A percentile compares a stretch with the other conserved stretches of the same genome.
These are phyloP conservation scores for Nothomitra cinnamomea DNA, from an alignment of 2,329 filamentous ascomycete species.

Conservation along the genomic window DNA sequence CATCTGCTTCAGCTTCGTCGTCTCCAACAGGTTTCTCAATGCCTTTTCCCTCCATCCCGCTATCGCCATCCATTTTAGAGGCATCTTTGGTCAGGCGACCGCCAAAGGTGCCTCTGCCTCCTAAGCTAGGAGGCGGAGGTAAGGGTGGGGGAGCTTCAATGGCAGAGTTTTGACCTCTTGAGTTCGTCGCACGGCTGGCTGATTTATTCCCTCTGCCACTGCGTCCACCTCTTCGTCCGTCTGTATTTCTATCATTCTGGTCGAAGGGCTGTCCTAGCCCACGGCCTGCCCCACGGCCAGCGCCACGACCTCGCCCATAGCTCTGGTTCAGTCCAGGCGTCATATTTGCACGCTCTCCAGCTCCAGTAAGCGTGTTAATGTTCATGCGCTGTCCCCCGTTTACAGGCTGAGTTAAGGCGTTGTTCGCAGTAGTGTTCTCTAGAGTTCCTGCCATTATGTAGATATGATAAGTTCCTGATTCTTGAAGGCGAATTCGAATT, in stretches of 20 bases:
- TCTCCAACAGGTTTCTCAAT: not conserved
- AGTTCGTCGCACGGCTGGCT: no score
- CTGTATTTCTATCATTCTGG: not conserved
- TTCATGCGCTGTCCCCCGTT: not conserved
- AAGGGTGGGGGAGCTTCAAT: not conserved
- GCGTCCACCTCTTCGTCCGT: not conserved
- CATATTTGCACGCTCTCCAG: not conserved
- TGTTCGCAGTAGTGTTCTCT: not conserved
- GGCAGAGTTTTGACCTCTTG: not conserved
- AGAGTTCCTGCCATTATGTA: not conserved
- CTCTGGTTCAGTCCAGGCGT: not conserved
- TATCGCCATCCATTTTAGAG: not conserved
- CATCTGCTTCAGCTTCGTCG: conserved; percentile 47
- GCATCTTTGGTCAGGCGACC: conserved; percentile 2
- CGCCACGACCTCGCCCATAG: not conserved
- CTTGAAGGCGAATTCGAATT: not conserved
- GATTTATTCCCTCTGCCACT: not conserved
- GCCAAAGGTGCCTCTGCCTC: not conserved
- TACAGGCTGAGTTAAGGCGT: not conserved
- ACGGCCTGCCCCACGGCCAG: not conserved
- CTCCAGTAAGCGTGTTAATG: not conserved
- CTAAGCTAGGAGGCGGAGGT: not conserved
- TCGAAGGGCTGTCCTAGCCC: not conserved
- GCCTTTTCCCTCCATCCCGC: not conserved
- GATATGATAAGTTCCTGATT: not conserved